A percentile compares a stretch with the other conserved stretches of the same genome.
Conservation (phyloP, 225 moss, liverwort and hornwort species). For the Sphagnum tenellum region DNA sequence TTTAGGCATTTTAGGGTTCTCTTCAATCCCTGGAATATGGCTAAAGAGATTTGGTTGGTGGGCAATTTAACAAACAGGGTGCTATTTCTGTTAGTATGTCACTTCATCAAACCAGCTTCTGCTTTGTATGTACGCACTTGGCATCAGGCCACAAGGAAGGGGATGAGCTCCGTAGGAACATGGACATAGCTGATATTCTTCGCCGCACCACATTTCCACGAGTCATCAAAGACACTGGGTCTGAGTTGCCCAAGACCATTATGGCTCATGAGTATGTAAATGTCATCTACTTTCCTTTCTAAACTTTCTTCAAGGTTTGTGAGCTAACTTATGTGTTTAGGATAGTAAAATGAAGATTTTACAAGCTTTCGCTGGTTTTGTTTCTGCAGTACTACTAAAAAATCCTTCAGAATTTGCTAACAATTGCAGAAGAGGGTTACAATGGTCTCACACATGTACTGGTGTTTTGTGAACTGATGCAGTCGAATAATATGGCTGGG, state of each 20-base stretch:
- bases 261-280: conserved; percentile 73
- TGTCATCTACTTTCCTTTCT: not conserved
- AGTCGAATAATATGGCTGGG: conserved; percentile 93
- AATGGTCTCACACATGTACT: too few species aligned
- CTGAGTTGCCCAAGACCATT: conserved; percentile 80
- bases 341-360: too few species aligned
- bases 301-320: too few species aligned
- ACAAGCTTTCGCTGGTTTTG: too few species aligned
- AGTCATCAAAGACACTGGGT: conserved; percentile 39
- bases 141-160: conserved; percentile 86
- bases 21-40: too few species aligned
- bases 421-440: too few species aligned
- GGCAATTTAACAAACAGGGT: conserved; percentile 33
- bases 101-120: conserved; percentile 89
- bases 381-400: too few species aligned
- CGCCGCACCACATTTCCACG: conserved; percentile 72
- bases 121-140: conserved; percentile 80
- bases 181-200: conserved; percentile 76
- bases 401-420: too few species aligned
- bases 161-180: conserved; percentile 71
- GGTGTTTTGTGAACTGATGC: conserved; percentile 6
- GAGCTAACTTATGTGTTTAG: too few species aligned
- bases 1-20: too few species aligned
- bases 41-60: too few species aligned
- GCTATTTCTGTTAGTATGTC: conserved; percentile 88